phyloP scores from a whole-genome alignment of 192 early-diverging fungal species.

The Rhizophagus clarus region DNA sequence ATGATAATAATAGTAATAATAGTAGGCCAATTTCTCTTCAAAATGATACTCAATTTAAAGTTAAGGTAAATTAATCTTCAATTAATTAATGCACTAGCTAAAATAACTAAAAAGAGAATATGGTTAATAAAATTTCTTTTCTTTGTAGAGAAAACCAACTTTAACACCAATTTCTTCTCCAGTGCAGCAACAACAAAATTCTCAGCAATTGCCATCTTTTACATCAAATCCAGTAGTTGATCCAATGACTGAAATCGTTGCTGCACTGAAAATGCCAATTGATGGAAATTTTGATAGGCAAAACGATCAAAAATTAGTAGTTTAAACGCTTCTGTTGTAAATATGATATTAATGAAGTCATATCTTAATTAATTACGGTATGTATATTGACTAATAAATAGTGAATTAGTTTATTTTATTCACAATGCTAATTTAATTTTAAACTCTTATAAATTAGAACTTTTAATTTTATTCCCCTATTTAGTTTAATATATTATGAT shows the following conservation, averaged over 20 bases:
- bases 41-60: neutral
- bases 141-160: slow-evolving; percentile 20
- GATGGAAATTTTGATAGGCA: slow-evolving; percentile 22
- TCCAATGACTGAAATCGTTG: slow-evolving; percentile 26
- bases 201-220: neutral
- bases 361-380: too few relatives aligned
- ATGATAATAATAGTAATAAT: neutral
- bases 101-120: neutral
- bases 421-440: too few relatives aligned
- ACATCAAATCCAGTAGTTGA: neutral
- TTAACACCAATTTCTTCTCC: slow-evolving; percentile 17
- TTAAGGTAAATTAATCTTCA: slow-evolving; percentile 4
- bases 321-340: too few relatives aligned
- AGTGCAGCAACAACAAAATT: neutral
- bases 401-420: too few relatives aligned
- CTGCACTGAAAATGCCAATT: slow-evolving; percentile 28
- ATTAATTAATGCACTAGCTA: neutral
- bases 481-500: too few relatives aligned
- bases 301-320: too few relatives aligned
- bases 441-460: too few relatives aligned
- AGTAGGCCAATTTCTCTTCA: neutral
- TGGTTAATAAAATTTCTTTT: neutral
- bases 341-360: too few relatives aligned
- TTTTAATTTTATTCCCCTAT: too few relatives aligned
- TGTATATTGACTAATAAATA: too few relatives aligned